Evolutionary conservation across 768 basidiomycete genomes (phyloP), one percentile per base, ranked within the genome.

Genomic region (Crassisporium funariophilum): DNA sequence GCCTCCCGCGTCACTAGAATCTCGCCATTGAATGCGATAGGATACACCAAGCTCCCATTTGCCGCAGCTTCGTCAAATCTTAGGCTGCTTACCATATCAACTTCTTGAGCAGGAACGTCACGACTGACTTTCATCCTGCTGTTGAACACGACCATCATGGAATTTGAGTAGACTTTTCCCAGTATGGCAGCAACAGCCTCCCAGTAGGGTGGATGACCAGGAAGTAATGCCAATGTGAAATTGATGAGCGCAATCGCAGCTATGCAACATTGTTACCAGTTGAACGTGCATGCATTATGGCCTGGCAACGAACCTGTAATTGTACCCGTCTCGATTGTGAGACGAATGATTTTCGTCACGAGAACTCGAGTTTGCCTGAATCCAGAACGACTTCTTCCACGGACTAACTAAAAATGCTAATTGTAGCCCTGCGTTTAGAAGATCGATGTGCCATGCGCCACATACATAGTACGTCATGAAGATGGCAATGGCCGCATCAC

Each of bases 381-480:
- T 46, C 35, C 7, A 23, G 17, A 20, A 34, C 37, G 20, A 29
- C 41, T 8, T 16, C 19, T 4, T 12, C 24, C 34, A n/a, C 25
- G 17, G 27, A 27, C 44, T 6, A 49, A 35, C 47, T 53, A 19
- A 16, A 15, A 34, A n/a, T 11, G 6, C 0, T 13, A 13, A 12
- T 13, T 27, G 34, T 1, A 5, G n/a, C n/a, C n/a, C n/a, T 5
- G 4, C 16, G 8, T 15, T 10, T 20, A 21, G 35, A 15, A n/a
- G 12, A 20, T n/a, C 7, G 20, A 23, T 24, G 9, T 17, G 4
- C 4, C n/a, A 0, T 22, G 4, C 6, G n/a, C 5, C 23, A 33
- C 56, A 22, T 22, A 52, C 56, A 41, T 58, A 58, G 31, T 50
- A 58, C 5, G 53, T 58, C 56, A 58, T 58, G 13, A 35, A 52